A percentile compares a stretch with the other conserved stretches of the same genome.
Evolutionary conservation across 257 asterid species (phyloP).

Genomic region (Verbascum thapsus): DNA sequence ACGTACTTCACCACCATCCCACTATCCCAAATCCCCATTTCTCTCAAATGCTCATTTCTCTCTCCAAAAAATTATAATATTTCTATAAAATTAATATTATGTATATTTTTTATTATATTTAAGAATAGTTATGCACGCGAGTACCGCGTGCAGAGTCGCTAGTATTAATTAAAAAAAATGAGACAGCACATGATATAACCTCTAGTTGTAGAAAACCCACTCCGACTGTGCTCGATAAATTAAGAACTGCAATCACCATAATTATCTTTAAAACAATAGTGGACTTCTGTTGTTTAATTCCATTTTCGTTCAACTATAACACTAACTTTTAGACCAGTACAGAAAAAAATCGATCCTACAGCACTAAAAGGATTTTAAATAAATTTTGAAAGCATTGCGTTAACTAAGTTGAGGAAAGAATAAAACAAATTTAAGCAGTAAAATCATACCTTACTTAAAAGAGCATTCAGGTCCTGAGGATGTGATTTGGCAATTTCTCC

Average conservation of each 20-base stretch:
- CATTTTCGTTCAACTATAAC: not conserved
- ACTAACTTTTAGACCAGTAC: not conserved
- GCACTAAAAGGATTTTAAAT: not conserved
- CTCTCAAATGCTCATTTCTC: too few species aligned
- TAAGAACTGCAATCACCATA: not conserved
- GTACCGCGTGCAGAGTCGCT: too few species aligned
- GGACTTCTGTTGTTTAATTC: not conserved
- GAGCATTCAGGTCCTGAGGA: constrained; percentile 90
- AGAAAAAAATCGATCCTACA: not conserved
- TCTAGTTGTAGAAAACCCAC: too few species aligned
- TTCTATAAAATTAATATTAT: too few species aligned
- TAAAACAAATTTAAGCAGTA: not conserved
- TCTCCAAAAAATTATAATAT: too few species aligned
- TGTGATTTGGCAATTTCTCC: constrained; percentile 98
- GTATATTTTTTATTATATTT: too few species aligned
- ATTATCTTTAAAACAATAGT: not conserved
- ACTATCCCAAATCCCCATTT: too few species aligned
- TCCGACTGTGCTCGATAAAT: not conserved
- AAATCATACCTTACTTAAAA: constrained; percentile 72
- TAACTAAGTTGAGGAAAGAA: not conserved
- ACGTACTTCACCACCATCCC: too few species aligned
- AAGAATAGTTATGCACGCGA: too few species aligned
- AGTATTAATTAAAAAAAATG: too few species aligned
- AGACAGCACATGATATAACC: too few species aligned
- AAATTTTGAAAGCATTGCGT: too few species aligned